Base-by-base conservation (phyloP, 176 grass and related monocot genomes). In the Eleusine indica region DNA sequence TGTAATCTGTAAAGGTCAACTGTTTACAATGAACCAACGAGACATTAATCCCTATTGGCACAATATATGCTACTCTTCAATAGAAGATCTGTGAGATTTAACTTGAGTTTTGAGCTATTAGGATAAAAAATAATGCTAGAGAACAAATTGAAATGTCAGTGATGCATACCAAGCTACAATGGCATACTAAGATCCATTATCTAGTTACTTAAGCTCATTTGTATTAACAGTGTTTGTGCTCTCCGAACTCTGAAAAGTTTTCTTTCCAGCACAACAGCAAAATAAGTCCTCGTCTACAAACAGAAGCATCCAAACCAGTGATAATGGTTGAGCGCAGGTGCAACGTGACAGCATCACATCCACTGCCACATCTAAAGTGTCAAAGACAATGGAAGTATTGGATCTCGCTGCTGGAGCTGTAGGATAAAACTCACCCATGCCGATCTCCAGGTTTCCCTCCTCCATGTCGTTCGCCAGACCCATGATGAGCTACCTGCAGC, bases 401-500 rank as follows among this genome's bases (percentile, higher is more conserved):
- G 67, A 53, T 17, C 69, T 70, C 51, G 29, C 37, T 19, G 12
- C 52, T 41, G 37, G 60, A 4, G 66, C 1, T 60, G 47, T 17
- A 63, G 32, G 64, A 37, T 16, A 8, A 66, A 7, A 81, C 84
- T 83, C 86, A 95, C 93, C 93, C 71, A 95, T 92, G 87, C 93
- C 90, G 78, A 94, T 94, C 89, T 94, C 89, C 61, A 94, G 46
- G 68, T 83, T 88, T 60, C 89, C 92, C 73, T 91, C 92, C 89
- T 94, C 92, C 92, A 94, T 79, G 68, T 94, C 89, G 32, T 97
- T 97, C 72, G 86, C 88, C 65, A 90, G 84, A 83, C 85, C 88
- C 96, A 99, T 96, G 63, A 56, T 96, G 39, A 71, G 53, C 68
- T 83, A 89, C 71, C 94, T 91, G 81, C 60, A 71, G 49, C 75